Evolutionary conservation across 176 grass and related monocot genomes (phyloP).

Genomic region (Raddia distichophylla): DNA sequence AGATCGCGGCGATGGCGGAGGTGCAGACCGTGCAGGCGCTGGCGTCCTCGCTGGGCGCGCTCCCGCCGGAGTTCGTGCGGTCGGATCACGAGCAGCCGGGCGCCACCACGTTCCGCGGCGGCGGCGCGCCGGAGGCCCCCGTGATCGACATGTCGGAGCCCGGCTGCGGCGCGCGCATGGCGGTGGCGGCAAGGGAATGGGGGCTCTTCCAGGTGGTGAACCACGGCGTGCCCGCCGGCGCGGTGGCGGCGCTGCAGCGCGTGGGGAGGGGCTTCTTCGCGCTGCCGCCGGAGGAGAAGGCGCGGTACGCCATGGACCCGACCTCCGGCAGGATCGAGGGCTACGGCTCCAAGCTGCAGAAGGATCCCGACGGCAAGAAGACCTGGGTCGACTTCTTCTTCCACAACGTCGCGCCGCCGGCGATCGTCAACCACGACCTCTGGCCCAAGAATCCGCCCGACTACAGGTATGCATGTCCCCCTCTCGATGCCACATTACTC

Average conservation of each 20-base stretch:
- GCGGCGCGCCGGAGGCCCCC: conserved; percentile 45
- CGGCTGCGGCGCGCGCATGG: conserved; percentile 29
- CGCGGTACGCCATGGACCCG: conserved; percentile 50
- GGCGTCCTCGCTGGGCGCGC: conserved; percentile 29
- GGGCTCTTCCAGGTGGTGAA: conserved; percentile 79
- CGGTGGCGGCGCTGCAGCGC: conserved; percentile 66
- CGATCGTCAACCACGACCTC: conserved; percentile 37
- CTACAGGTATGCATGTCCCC: conserved; percentile 24
- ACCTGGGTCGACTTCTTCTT: conserved; percentile 84
- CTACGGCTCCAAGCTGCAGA: conserved; percentile 57
- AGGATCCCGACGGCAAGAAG: conserved; percentile 64
- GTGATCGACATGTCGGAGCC: conserved; percentile 64
- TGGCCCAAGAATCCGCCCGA: conserved; percentile 55
- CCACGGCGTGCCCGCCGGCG: conserved; percentile 57
- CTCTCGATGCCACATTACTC: neutral
- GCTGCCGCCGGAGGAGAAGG: conserved; percentile 72
- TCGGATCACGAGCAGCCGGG: conserved; percentile 61
- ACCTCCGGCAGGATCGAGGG: conserved; percentile 49
- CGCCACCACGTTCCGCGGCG: conserved; percentile 52
- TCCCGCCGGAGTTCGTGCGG: conserved; percentile 63
- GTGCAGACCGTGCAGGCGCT: conserved; percentile 50
- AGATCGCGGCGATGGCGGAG: neutral
- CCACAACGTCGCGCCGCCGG: conserved; percentile 64
- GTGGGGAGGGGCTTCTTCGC: conserved; percentile 75
- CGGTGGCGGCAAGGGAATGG: conserved; percentile 53